Evolutionary conservation across 805 yeast genomes (phyloP).

Genomic region (Hanseniaspora lindneri): DNA sequence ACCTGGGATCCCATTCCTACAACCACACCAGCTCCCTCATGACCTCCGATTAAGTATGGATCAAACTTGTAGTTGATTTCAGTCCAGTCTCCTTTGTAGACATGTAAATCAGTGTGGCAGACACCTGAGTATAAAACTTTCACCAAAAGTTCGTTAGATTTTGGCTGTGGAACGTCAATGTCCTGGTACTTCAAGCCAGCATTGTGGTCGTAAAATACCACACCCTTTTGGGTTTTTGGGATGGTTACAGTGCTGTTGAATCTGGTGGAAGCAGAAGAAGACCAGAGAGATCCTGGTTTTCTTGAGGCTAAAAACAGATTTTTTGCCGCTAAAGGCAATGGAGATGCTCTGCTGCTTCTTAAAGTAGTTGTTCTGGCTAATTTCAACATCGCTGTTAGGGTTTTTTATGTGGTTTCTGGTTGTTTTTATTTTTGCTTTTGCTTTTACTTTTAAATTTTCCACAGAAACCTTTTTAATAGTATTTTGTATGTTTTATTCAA

Average conservation of each 20-base stretch:
- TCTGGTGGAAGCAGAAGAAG: too few species aligned
- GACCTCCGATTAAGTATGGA: conserved; percentile 44
- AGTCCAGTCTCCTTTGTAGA: conserved; percentile 56
- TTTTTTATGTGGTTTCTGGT: too few species aligned
- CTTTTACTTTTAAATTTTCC: too few species aligned
- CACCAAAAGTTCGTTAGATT: conserved; percentile 44
- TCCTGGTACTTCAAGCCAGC: conserved; percentile 41
- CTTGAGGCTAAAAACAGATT: too few species aligned
- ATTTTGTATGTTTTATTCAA: too few species aligned
- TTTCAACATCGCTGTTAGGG: too few species aligned
- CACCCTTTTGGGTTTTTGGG: conserved; percentile 43
- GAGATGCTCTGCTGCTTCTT: too few species aligned
- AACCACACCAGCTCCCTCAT: conserved; percentile 57
- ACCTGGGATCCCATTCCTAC: conserved; percentile 49
- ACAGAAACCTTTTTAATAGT: too few species aligned
- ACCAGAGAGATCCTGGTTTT: too few species aligned
- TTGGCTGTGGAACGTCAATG: conserved; percentile 47
- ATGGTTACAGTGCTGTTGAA: conserved; percentile 25
- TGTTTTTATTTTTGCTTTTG: too few species aligned
- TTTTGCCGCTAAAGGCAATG: too few species aligned
- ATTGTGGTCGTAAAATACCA: conserved; percentile 39
- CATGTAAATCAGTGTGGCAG: conserved; percentile 55
- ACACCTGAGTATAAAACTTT: conserved; percentile 55
- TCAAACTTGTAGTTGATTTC: conserved; percentile 47
- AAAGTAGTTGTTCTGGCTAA: too few species aligned